A percentile compares a stretch with the other conserved stretches of the same genome.
Conservation (phyloP, 495 filamentous ascomycete genomes). For the Lasiosphaeria miniovina region DNA sequence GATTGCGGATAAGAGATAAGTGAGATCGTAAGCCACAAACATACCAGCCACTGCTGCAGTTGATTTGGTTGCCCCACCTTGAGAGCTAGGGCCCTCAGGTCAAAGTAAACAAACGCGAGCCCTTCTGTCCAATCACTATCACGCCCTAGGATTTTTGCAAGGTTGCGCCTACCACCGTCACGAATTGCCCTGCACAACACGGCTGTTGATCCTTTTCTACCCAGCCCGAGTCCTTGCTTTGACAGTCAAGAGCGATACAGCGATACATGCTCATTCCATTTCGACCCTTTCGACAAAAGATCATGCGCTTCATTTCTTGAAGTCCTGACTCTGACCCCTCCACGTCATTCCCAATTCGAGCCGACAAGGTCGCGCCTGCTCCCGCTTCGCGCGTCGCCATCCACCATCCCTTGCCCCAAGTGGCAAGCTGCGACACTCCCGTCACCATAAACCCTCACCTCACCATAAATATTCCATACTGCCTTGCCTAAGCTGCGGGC, state of each 20-base stretch:
- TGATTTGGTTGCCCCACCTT: neutral
- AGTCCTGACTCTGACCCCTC: neutral
- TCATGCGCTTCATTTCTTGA: neutral
- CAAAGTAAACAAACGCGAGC: conserved; percentile 34
- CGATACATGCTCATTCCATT: too few relatives aligned
- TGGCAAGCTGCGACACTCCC: too few relatives aligned
- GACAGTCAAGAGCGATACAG: neutral
- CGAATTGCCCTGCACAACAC: neutral
- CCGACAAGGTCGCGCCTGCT: neutral
- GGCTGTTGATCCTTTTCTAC: neutral
- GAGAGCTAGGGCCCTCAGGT: too few relatives aligned
- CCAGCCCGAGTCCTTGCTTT: neutral
- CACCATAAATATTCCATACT: too few relatives aligned
- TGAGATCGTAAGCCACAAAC: neutral
- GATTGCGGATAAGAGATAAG: too few relatives aligned
- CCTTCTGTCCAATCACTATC: conserved; percentile 18
- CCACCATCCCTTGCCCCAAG: neutral
- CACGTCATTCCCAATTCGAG: neutral
- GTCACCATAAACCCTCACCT: too few relatives aligned
- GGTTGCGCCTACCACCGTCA: neutral
- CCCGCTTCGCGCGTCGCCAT: neutral
- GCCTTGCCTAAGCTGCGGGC: neutral
- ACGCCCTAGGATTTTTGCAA: conserved; percentile 5
- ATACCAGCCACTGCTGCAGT: too few relatives aligned
- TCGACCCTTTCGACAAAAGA: neutral